Evolutionary conservation across 1,284 basidiomycete genomes (phyloP).

Genomic region (Ceratobasidium sp.): DNA sequence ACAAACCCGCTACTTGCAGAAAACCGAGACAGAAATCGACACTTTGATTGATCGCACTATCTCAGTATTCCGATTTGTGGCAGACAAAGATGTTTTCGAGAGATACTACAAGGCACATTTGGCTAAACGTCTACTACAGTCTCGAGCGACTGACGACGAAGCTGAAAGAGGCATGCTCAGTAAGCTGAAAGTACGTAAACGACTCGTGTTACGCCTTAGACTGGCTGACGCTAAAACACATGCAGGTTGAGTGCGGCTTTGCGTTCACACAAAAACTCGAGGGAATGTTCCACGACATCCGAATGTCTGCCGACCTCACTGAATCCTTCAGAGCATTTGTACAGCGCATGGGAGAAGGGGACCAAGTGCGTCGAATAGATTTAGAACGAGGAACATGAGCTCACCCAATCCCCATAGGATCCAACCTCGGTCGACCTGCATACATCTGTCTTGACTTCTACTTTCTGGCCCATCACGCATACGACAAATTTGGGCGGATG

Average conservation of each 20-base stretch:
- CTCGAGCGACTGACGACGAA: conserved; percentile 94
- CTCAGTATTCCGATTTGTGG: conserved; percentile 92
- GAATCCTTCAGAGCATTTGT: conserved; percentile 63
- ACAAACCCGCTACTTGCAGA: conserved; percentile 65
- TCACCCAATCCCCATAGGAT: conserved; percentile 21
- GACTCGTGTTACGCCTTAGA: neutral
- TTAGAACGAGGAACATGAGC: neutral
- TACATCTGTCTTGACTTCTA: conserved; percentile 90
- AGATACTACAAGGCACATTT: conserved; percentile 98
- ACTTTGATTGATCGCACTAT: conserved; percentile 93
- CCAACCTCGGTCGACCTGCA: conserved; percentile 79
- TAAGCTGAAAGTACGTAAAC: conserved; percentile 80
- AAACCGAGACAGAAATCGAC: conserved; percentile 95
- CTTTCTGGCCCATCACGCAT: conserved; percentile 86
- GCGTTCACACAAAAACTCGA: conserved; percentile 99
- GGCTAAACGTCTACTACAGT: conserved; percentile 89
- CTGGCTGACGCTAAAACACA: neutral
- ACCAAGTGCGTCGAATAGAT: conserved; percentile 63
- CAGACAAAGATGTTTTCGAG: conserved; percentile 98
- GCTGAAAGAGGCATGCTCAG: conserved; percentile 98
- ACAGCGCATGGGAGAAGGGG: conserved; percentile 71
- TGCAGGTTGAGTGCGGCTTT: conserved; percentile 87
- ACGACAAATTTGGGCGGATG: conserved; percentile 58
- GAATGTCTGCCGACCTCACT: conserved; percentile 87
- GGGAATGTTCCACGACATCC: conserved; percentile 99